These are phyloP conservation scores for Sphaerulina musiva DNA, from an alignment of 2,329 filamentous ascomycete genomes.

Conservation along the genomic window DNA sequence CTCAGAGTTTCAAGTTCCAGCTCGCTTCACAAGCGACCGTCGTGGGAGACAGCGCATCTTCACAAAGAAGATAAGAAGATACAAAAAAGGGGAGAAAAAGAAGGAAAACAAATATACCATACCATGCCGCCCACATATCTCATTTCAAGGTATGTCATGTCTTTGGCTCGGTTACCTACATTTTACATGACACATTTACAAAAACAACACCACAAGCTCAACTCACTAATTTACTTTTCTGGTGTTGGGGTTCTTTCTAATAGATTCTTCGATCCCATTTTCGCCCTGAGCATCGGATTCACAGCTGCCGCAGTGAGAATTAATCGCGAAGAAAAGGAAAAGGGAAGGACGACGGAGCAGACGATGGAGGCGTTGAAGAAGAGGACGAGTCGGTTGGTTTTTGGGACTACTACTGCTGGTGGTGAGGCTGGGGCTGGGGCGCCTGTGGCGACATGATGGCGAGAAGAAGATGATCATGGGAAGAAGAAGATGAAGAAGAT, in stretches of 20 bases:
- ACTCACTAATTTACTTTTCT: too few species aligned
- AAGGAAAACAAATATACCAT: too few species aligned
- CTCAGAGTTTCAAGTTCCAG: too few species aligned
- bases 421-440: background rate
- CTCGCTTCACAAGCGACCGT: too few species aligned
- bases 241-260: background rate
- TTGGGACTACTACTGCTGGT: conserved; percentile 5
- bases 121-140: conserved; percentile 33
- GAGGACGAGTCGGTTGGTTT: conserved; percentile 31
- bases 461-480: background rate
- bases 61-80: too few species aligned
- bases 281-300: conserved; percentile 44
- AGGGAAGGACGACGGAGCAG: conserved; percentile 36
- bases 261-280: conserved; percentile 45
- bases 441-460: too few species aligned
- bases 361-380: conserved; percentile 38
- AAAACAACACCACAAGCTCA: background rate
- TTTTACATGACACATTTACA: background rate
- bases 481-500: background rate
- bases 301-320: conserved; percentile 39
- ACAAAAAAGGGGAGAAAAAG: too few species aligned
- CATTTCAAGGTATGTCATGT: conserved; percentile 38
- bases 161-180: background rate
- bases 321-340: conserved; percentile 45
- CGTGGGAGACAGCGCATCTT: too few species aligned